Evolutionary conservation across 768 basidiomycete genomes (phyloP).

Genomic region (Termitomyces sp.): DNA sequence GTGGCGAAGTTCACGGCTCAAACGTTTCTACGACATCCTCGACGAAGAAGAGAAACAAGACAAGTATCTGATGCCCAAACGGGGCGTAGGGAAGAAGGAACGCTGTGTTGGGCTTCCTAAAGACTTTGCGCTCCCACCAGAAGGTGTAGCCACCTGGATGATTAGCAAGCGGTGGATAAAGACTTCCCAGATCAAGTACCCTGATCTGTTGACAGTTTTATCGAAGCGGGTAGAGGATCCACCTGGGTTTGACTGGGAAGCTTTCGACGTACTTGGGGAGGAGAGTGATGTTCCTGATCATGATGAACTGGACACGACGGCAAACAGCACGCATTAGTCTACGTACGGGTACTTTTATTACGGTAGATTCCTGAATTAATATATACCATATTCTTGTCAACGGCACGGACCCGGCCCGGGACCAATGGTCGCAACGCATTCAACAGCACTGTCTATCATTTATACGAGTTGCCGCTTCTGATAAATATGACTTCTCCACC

Average conservation of each 20-base stretch:
- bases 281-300: constrained; percentile 37
- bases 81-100: constrained; percentile 51
- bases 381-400: not conserved
- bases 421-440: no score
- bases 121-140: constrained; percentile 56
- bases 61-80: constrained; percentile 43
- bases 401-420: not conserved
- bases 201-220: constrained; percentile 41
- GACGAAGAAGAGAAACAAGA: constrained; percentile 52
- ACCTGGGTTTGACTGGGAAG: constrained; percentile 44
- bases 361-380: not conserved
- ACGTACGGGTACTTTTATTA: not conserved
- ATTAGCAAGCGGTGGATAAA: constrained; percentile 62
- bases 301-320: constrained; percentile 15
- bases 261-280: constrained; percentile 46
- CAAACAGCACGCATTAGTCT: constrained; percentile 23
- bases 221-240: constrained; percentile 40
- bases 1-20: constrained; percentile 66
- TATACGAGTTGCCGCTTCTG: no score
- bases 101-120: constrained; percentile 51
- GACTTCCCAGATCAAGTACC: constrained; percentile 32
- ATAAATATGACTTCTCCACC: not conserved
- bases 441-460: not conserved
- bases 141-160: constrained; percentile 69
- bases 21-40: constrained; percentile 53